Percentiles rank a stretch among this genome's conserved stretches.
Evolutionary conservation across 2,329 filamentous ascomycete species (phyloP).

Genomic region (Seiridium unicorne): DNA sequence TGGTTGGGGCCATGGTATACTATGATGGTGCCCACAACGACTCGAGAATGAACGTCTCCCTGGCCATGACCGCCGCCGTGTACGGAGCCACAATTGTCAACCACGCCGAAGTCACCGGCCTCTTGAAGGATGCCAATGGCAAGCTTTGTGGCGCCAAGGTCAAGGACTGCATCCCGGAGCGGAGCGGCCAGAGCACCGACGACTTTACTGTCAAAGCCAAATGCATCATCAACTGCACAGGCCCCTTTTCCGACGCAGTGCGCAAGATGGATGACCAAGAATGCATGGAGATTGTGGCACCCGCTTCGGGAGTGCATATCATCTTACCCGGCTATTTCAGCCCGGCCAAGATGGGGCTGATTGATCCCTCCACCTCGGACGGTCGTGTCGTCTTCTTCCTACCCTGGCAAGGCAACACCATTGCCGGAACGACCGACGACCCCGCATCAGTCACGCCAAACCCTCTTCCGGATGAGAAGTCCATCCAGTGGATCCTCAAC

Average conservation of each 20-base stretch:
- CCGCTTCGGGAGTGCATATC: constrained; percentile 82
- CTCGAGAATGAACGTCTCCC: constrained; percentile 86
- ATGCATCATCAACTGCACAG: constrained; percentile 85
- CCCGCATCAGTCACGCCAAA: constrained; percentile 70
- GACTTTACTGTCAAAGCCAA: constrained; percentile 74
- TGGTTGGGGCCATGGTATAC: constrained; percentile 83
- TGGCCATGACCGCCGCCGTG: constrained; percentile 85
- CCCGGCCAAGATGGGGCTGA: constrained; percentile 81
- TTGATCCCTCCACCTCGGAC: constrained; percentile 83
- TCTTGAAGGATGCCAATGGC: constrained; percentile 73
- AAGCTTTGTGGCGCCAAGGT: constrained; percentile 71
- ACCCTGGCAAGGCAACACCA: constrained; percentile 90
- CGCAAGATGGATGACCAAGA: constrained; percentile 77
- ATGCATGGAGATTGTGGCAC: constrained; percentile 77
- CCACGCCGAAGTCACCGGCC: constrained; percentile 74
- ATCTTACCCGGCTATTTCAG: constrained; percentile 86
- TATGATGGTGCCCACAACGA: constrained; percentile 93
- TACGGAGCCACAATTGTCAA: constrained; percentile 83
- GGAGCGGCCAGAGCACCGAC: constrained; percentile 58
- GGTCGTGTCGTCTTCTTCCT: constrained; percentile 91
- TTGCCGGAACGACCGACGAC: constrained; percentile 84
- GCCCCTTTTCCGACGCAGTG: constrained; percentile 83
- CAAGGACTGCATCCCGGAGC: constrained; percentile 67
- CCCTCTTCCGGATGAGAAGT: constrained; percentile 76
- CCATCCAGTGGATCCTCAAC: constrained; percentile 84